phyloP scores from a whole-genome alignment of 345 rosid genomes.

The Bruguiera gymnorhiza region DNA sequence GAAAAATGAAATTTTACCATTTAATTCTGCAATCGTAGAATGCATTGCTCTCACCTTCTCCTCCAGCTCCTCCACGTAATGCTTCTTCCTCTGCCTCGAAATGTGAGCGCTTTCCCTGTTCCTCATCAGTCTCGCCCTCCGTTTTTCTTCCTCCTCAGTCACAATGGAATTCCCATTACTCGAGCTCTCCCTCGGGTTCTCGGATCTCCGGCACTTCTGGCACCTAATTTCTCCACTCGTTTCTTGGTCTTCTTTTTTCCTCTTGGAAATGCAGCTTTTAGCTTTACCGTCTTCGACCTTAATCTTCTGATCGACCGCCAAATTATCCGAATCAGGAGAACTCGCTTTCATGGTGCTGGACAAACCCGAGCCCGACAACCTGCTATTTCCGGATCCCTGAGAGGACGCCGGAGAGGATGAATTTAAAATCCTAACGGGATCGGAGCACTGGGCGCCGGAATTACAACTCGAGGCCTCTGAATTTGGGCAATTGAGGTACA shows the following conservation, averaged over 20 bases:
- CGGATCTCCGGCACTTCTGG: constrained; percentile 19
- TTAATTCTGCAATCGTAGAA: constrained; percentile 75
- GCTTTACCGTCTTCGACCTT: background rate
- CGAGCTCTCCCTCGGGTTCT: background rate
- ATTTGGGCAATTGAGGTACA: constrained; percentile 19
- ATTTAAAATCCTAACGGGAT: constrained; percentile 6
- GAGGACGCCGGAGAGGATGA: constrained; percentile 17
- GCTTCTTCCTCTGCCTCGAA: constrained; percentile 94
- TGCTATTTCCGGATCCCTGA: constrained; percentile 20
- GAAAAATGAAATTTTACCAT: constrained; percentile 62
- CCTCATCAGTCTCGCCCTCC: constrained; percentile 72
- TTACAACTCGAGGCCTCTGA: constrained; percentile 19
- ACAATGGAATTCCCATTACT: background rate
- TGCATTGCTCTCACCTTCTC: constrained; percentile 84
- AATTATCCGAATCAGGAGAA: constrained; percentile 10
- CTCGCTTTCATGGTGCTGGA: background rate
- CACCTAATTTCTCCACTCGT: constrained; percentile 9
- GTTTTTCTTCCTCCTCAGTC: constrained; percentile 62
- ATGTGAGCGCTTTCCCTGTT: constrained; percentile 98
- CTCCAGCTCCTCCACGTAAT: constrained; percentile 94
- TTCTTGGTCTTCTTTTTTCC: constrained; percentile 24
- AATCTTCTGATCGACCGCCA: constrained; percentile 7
- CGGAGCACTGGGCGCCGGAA: constrained; percentile 11
- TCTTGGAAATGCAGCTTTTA: constrained; percentile 15
- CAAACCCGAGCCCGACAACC: background rate